Conservation (phyloP, 495 filamentous ascomycete genomes). For the Podospora australis region DNA sequence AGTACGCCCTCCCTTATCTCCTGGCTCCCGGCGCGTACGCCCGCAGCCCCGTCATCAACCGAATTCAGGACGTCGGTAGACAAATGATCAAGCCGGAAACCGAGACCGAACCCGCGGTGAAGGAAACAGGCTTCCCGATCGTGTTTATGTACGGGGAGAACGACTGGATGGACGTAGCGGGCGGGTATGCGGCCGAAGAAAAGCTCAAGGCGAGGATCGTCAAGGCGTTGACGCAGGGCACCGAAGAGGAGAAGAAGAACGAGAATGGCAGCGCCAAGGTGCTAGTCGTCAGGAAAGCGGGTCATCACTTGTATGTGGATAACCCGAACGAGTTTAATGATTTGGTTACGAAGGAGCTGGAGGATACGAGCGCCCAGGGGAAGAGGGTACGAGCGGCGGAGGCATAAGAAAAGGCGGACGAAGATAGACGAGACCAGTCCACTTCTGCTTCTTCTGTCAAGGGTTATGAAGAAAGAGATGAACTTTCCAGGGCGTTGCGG, state of each 20-base stretch:
- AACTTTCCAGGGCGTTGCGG: no score
- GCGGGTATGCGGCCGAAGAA: slow-evolving; percentile 73
- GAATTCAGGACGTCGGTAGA: slow-evolving; percentile 80
- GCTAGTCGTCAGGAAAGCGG: slow-evolving; percentile 71
- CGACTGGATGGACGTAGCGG: slow-evolving; percentile 96
- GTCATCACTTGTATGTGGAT: slow-evolving; percentile 92
- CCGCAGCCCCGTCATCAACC: slow-evolving; percentile 75
- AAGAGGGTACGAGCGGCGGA: neutral
- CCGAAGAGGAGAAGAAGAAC: slow-evolving; percentile 59
- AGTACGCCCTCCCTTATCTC: slow-evolving; percentile 89
- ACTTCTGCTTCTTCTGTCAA: no score
- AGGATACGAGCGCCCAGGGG: slow-evolving; percentile 44
- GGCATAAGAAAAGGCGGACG: neutral
- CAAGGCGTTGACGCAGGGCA: slow-evolving; percentile 46
- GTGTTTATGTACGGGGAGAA: slow-evolving; percentile 93
- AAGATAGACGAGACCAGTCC: neutral
- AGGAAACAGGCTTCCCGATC: slow-evolving; percentile 73
- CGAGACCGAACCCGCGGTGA: slow-evolving; percentile 27
- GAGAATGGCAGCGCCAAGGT: slow-evolving; percentile 83
- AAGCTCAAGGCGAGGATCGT: slow-evolving; percentile 66
- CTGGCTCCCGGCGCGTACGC: slow-evolving; percentile 92
- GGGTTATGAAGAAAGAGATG: no score
- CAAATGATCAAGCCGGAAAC: slow-evolving; percentile 43
- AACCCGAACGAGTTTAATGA: slow-evolving; percentile 85
- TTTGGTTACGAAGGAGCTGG: slow-evolving; percentile 68